phyloP scores from a whole-genome alignment of 176 grass and related monocot species.

The Dendrocalamus sinicus region DNA sequence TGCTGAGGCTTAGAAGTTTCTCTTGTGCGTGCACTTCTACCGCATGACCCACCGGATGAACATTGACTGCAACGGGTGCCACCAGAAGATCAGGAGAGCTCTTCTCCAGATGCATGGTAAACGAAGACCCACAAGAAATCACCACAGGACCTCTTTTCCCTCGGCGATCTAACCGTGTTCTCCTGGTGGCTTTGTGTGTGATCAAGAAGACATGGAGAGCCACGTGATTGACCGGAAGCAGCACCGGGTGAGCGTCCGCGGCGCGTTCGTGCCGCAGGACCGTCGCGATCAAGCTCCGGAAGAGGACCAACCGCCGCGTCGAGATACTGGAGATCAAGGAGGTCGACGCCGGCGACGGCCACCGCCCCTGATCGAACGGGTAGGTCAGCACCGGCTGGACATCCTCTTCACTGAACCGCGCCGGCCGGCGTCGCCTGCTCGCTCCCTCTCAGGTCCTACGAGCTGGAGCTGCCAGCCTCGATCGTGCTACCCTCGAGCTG shows the following conservation, averaged over 20 bases:
- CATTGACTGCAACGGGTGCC: conserved; percentile 92
- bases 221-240: conserved; percentile 75
- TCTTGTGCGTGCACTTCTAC: conserved; percentile 41
- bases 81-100: conserved; percentile 70
- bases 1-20: background rate
- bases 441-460: background rate
- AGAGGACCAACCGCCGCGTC: conserved; percentile 70
- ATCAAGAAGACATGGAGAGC: conserved; percentile 61
- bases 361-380: conserved; percentile 1
- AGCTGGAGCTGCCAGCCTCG: background rate
- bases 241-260: conserved; percentile 57
- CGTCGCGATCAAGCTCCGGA: conserved; percentile 79
- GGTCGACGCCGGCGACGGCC: conserved; percentile 44
- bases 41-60: conserved; percentile 81
- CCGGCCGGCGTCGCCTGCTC: background rate
- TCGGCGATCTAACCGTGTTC: too few species aligned
- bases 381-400: background rate
- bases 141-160: background rate
- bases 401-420: too few species aligned
- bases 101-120: conserved; percentile 82
- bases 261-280: conserved; percentile 74
- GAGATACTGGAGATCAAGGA: conserved; percentile 89
- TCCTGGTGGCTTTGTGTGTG: too few species aligned
- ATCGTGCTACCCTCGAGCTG: background rate
- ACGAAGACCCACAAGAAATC: background rate